Percentiles rank a stretch among this genome's conserved stretches.
Evolutionary conservation across 179 eudicot species (phyloP).

Genomic region (Carnegiea gigantea): DNA sequence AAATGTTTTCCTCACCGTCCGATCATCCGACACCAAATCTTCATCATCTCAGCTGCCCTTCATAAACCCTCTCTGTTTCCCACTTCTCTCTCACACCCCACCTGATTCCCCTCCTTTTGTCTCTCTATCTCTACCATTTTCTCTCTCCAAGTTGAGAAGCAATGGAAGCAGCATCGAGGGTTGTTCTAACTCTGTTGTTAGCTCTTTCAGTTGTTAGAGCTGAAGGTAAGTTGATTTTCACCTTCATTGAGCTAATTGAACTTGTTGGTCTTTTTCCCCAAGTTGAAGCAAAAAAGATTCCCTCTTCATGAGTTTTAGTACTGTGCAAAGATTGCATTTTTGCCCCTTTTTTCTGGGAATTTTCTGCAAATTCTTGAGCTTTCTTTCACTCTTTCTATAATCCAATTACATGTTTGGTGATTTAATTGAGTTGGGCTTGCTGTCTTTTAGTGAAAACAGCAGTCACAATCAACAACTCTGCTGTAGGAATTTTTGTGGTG

Average conservation of each 20-base stretch:
- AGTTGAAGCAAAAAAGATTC: slow-evolving; percentile 9
- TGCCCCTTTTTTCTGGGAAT: not conserved
- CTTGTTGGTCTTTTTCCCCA: not conserved
- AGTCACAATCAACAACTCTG: not conserved
- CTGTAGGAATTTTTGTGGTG: not conserved
- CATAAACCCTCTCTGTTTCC: slow-evolving; percentile 2
- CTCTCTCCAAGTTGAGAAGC: not conserved
- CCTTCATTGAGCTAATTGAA: not conserved
- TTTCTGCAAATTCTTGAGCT: not conserved
- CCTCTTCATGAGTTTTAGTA: not conserved
- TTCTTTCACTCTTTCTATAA: not conserved
- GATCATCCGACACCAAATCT: slow-evolving; percentile 28
- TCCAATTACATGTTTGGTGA: not conserved
- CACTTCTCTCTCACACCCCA: not conserved
- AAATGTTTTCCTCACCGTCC: slow-evolving; percentile 24
- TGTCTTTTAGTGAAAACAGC: not conserved
- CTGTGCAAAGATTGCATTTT: not conserved
- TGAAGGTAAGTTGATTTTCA: slow-evolving; percentile 22
- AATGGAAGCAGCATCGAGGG: not conserved
- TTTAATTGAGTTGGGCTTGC: not conserved
- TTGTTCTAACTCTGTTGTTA: slow-evolving; percentile 22
- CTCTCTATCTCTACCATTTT: slow-evolving; percentile 3
- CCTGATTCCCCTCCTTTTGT: slow-evolving; percentile 8
- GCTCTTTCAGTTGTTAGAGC: slow-evolving; percentile 28
- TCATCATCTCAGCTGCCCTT: slow-evolving; percentile 14